Conservation (phyloP, 2,329 filamentous ascomycete genomes). For the Colletotrichum spinosum region DNA sequence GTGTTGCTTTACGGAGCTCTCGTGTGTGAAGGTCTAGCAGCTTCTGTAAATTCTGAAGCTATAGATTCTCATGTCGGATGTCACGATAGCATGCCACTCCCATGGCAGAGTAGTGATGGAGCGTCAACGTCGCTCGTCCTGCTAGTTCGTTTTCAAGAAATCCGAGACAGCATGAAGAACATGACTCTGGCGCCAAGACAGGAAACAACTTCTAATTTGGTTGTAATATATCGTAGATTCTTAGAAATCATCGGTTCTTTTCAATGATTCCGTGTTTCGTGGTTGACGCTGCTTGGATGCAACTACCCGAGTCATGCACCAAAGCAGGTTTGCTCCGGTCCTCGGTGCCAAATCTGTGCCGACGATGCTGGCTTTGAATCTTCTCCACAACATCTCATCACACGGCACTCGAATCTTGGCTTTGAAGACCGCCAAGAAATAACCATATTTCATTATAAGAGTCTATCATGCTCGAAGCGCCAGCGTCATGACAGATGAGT, state of each 20-base stretch:
- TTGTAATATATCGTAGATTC: neutral
- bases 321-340: slow-evolving; percentile 5
- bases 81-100: no score
- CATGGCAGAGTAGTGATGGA: no score
- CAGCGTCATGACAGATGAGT: slow-evolving; percentile 15
- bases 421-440: accelerated
- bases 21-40: no score
- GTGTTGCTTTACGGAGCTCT: no score
- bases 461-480: neutral
- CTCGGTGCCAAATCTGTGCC: neutral
- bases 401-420: neutral
- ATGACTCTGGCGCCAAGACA: no score
- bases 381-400: slow-evolving; percentile 14
- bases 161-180: no score
- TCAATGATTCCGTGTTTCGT: neutral
- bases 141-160: no score
- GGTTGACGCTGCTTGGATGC: neutral
- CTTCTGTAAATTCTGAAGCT: no score
- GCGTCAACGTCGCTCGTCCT: no score
- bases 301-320: slow-evolving; percentile 21
- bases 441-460: neutral
- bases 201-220: neutral
- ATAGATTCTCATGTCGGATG: no score
- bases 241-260: neutral
- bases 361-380: neutral